Evolutionary conservation across 768 basidiomycete species (phyloP), one percentile per base, ranked within the genome.

Genomic region (Clavulina sp.): DNA sequence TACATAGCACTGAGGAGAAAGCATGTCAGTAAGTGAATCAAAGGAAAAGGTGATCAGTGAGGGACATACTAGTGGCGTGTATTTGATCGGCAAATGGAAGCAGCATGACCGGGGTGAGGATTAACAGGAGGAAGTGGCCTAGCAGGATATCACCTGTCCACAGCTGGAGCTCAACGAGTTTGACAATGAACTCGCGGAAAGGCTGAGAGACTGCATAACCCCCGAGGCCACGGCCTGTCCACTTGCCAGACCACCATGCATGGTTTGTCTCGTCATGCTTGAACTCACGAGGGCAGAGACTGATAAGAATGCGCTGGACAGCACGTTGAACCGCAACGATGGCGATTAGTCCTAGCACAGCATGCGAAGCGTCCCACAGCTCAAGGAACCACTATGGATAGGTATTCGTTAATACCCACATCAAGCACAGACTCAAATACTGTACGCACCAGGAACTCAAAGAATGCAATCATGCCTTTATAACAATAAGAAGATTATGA

Each of bases 221-320:
- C 36, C 93, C 92, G 24, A 99, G 74, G 3, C 89, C 89, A 48
- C 91, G 81, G 40, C 92, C 92, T 64, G 91, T 93, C 95, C 95
- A 96, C 62, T 80, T 73, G 44, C 91, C 92, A 30, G 92, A 93
- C 95, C 95, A 99, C 93, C 93, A 99, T 4, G 92, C 92, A 26
- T 88, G 75, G 68, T 97, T 97, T 32, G 88, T 92, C 67, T 97
- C 92, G 63, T 99, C 95, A 63, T 97, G 91, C 70, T 99, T 99
- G 76, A 95, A 95, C 66, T 99, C 95, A 56, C 95, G 83, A 33
- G 97, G 70, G 76, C 92, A 89, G 55, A 93, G 82, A 0, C 92
- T 73, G 61, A 99, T 97, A 52, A 95, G 70, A 54, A 89, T 73
- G 73, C 97, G 97, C 76, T 92, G 81, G 54, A 96, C 68, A 18